Base-by-base conservation (phyloP, 2,329 filamentous ascomycete species). In the Dactylellina haptotyla region DNA sequence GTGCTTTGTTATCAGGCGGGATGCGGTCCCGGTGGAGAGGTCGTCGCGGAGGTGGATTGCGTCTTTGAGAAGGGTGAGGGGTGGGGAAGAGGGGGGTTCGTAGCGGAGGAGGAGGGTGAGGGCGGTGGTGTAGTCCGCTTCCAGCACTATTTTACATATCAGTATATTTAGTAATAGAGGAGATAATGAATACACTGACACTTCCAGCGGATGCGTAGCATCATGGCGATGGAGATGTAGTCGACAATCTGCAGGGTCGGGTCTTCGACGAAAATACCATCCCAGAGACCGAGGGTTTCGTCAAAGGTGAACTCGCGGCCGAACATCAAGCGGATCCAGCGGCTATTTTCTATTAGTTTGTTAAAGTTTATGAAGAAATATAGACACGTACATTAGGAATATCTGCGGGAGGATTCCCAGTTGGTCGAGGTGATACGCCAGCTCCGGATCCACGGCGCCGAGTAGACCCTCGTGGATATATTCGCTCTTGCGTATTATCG, bases 391-490 rank as follows among this genome's bases (percentile, higher is more conserved):
- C 91, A 98, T 96, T 23, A 98, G 83, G 79, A 98, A 99, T 56
- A 99, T 94, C 78, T 99, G 95, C 0, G 95, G 95, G n/a, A 97
- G 83, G 74, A 99, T 89, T 72, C 97, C 94, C 50, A 97, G 89
- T 71, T 87, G 86, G 69, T 88, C 89, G 16, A 99, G 85, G 80
- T 98, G 93, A 23, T 85, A 84, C 12, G 92, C 90, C 26, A 98
- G 85, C 78, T 93, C 90, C n/a, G 91, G 89, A 79, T 98, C 95
- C 28, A 92, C 85, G 75, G 88, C 89, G 67, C 87, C 87, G 46
- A 99, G 83, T 57, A 91, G 88, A 26, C 90, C 86, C 77, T 96
- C 89, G 79, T 98, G 94, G 73, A 99, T 96, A 77, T 90, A 87
- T 78, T 89, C 88, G 81, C 93, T 97, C 79, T 93, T 88, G 76